Evolutionary conservation across 805 yeast genomes (phyloP).

Genomic region (Komagataella ulmi): DNA sequence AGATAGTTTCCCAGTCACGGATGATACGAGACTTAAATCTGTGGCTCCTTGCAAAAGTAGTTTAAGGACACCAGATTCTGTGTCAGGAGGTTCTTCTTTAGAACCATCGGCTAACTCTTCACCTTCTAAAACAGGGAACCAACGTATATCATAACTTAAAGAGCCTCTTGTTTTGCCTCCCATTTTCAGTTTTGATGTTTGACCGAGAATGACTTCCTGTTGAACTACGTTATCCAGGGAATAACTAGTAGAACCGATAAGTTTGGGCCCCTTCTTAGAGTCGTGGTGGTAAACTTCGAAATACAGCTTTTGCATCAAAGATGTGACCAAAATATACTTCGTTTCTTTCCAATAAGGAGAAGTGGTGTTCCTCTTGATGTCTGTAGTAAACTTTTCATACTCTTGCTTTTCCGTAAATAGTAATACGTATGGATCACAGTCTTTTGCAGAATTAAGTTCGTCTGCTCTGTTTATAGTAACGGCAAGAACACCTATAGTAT

Average conservation of each 20-base stretch:
- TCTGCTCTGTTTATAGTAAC: constrained; percentile 45
- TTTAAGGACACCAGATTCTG: constrained; percentile 68
- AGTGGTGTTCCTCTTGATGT: constrained; percentile 39
- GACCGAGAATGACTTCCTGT: constrained; percentile 27
- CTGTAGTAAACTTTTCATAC: constrained; percentile 26
- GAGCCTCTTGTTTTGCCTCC: constrained; percentile 46
- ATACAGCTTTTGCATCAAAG: constrained; percentile 41
- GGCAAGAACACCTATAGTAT: constrained; percentile 58
- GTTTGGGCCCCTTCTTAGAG: constrained; percentile 40
- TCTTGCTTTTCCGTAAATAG: constrained; percentile 29
- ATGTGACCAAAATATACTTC: constrained; percentile 41
- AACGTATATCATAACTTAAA: constrained; percentile 41
- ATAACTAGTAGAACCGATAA: constrained; percentile 36
- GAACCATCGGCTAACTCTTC: constrained; percentile 33
- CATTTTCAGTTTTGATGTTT: constrained; percentile 28
- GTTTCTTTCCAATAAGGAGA: constrained; percentile 60
- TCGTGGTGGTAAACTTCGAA: constrained; percentile 43
- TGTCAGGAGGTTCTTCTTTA: constrained; percentile 33
- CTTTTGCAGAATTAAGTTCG: constrained; percentile 24
- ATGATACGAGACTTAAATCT: constrained; percentile 36
- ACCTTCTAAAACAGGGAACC: constrained; percentile 34
- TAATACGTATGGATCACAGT: constrained; percentile 47
- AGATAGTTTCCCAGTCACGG: constrained; percentile 39
- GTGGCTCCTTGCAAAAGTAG: constrained; percentile 47
- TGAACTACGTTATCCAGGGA: constrained; percentile 50